Evolutionary conservation across 2,329 filamentous ascomycete species (phyloP), one percentile per base, ranked within the genome.

Genomic region (Paracorniculantispora psalliotae): DNA sequence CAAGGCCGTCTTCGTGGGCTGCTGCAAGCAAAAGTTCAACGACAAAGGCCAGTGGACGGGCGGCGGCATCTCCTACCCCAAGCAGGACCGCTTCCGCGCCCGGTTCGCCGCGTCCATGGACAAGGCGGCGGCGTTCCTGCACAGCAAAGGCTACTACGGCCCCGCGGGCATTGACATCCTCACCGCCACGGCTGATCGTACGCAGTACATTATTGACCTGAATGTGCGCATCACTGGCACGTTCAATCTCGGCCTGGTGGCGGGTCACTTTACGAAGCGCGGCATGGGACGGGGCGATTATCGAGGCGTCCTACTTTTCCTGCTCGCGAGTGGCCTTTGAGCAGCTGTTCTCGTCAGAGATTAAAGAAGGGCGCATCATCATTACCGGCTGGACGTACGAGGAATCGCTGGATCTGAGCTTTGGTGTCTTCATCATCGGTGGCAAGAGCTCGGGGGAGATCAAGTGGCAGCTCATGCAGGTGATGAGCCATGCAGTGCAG

Each of bases 141-240:
- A 61, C 19, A 37, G 46, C 19, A 37, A 48, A 15, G 54, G 54
- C 25, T 61, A 57, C 48, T 58, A 48, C 47, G 59, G 59, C 3
- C 53, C 59, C 3, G 48, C 43, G 23, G 59, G 59, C 8, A 51
- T 57, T 19, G 59, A 61, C 43, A 48, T 61, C 21, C 23, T 61
- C 19, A 58, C 54, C 8, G 37, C 21, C 35, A 19, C 23, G 21
- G 12, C 30, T n/a, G 26, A 3, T n/a, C 43, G 49, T 17, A 43
- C 57, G 47, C 54, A 57, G 41, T 44, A 53, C 41, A 53, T 61
- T 9, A 54, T 61, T 5, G 59, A 61, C 25, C 54, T 61, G 17
- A 61, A 61, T 35, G 28, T 43, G 10, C 59, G 59, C 23, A 53
- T 54, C 19, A 52, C 59, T 12, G 59, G 54, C 7, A 43, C 53